These are phyloP conservation scores for Monilinia vaccinii-corymbosi DNA, from an alignment of 2,329 filamentous ascomycete species.

Conservation along the genomic window DNA sequence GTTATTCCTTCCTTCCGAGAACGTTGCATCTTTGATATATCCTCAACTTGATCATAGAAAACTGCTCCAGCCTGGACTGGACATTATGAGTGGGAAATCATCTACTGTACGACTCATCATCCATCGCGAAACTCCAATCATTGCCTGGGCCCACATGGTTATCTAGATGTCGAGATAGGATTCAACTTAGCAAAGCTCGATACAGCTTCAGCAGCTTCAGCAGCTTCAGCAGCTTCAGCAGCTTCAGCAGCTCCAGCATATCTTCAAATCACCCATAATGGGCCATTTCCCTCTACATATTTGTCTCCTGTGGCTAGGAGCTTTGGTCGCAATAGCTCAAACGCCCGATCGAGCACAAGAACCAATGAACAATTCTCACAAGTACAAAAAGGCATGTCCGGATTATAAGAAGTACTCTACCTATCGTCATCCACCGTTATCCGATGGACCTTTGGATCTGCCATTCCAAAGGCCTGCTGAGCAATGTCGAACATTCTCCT, in stretches of 20 bases:
- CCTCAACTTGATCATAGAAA: neutral
- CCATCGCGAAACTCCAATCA: neutral
- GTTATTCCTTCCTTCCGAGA: neutral
- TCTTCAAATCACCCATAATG: neutral
- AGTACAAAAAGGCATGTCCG: constrained; percentile 26
- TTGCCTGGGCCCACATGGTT: neutral
- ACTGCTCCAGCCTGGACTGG: neutral
- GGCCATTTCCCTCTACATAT: neutral
- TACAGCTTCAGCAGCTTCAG: neutral
- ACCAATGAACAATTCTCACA: neutral
- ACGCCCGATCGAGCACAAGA: constrained; percentile 4
- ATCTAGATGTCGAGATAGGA: neutral
- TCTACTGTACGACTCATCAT: no score
- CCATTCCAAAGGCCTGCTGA: constrained; percentile 78
- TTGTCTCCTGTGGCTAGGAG: constrained; percentile 5
- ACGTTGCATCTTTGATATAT: no score
- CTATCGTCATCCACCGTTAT: constrained; percentile 58
- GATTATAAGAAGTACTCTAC: constrained; percentile 30
- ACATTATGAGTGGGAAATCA: neutral
- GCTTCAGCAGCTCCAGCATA: neutral
- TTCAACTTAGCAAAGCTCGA: neutral
- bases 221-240: neutral
- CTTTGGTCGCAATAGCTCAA: constrained; percentile 6
- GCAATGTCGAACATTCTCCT: constrained; percentile 83
- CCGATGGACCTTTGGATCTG: constrained; percentile 66